A percentile compares a stretch with the other conserved stretches of the same genome.
These are phyloP conservation scores for Fusarium incarnatum DNA, from an alignment of 2,329 filamentous ascomycete genomes.

Conservation along the genomic window DNA sequence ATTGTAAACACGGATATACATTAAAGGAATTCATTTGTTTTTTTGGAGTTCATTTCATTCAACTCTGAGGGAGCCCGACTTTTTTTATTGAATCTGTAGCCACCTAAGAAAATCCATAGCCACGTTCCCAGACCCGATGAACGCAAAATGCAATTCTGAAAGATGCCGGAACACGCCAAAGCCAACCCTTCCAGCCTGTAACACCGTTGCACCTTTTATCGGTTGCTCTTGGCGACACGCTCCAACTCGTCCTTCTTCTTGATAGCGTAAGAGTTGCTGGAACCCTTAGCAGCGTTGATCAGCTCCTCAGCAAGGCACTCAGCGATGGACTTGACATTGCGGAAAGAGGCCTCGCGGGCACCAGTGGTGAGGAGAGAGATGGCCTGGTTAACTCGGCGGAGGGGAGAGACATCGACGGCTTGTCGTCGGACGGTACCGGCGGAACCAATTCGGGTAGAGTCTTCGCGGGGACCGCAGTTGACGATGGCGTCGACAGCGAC, in stretches of 20 bases:
- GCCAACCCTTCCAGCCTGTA: constrained; percentile 55
- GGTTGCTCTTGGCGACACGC: constrained; percentile 99
- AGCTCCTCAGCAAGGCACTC: constrained; percentile 99
- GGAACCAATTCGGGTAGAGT: constrained; percentile 99
- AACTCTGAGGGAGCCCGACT: constrained; percentile 55
- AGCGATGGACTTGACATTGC: constrained; percentile 99
- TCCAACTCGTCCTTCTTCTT: constrained; percentile 99
- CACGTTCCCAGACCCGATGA: constrained; percentile 59
- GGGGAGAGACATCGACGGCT: constrained; percentile 99
- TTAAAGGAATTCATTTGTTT: constrained; percentile 17
- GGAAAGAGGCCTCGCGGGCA: constrained; percentile 98
- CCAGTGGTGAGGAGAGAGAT: constrained; percentile 99
- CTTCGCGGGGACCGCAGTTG: constrained; percentile 99
- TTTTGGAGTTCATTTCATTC: constrained; percentile 49
- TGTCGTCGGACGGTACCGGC: constrained; percentile 99
- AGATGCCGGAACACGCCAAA: constrained; percentile 60
- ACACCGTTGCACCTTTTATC: constrained; percentile 74
- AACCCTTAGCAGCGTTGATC: constrained; percentile 99
- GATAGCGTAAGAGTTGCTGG: constrained; percentile 99
- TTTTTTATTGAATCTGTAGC: constrained; percentile 59
- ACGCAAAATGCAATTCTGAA: constrained; percentile 62
- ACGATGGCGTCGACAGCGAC: constrained; percentile 99
- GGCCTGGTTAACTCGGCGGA: constrained; percentile 99
- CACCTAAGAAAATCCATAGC: constrained; percentile 58
- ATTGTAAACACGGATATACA: constrained; percentile 9